Evolutionary conservation across 2,329 filamentous ascomycete genomes (phyloP), one percentile per base, ranked within the genome.

Genomic region (Pseudopyricularia javanii): DNA sequence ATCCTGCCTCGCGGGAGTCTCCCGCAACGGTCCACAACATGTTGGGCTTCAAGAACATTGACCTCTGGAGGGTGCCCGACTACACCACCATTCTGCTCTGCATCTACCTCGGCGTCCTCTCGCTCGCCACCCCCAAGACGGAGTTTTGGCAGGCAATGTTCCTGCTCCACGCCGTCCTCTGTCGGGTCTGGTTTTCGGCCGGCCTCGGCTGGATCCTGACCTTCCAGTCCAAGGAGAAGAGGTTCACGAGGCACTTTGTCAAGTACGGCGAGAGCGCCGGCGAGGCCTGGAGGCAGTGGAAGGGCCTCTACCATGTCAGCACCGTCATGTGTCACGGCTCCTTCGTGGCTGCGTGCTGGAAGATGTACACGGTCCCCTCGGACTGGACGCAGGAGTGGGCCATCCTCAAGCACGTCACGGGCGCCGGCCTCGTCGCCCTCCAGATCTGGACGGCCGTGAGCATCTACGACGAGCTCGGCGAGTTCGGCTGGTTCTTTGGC

Each of bases 401-500:
- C 4, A 74, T 94, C 22, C 77, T 98, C 55, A 86, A 90, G 64
- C 93, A 97, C 63, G 87, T 96, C 26, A 65, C 97, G 33, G 93
- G 93, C 45, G 74, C 79, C 50, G 81, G 86, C 51, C 74, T 97
- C 57, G 82, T 97, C 55, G 83, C 86, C 11, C 76, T 98, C 50
- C 93, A 98, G 63, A 69, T 94, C 17, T 98, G 93, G 93, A 95
- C 91, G 1, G 85, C 89, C 2, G 75, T 87, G 58, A 96, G 90
- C 66, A 91, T 97, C 59, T 95, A 97, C 66, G 90, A 96, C 50
- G 94, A 89, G 2, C 80, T 98, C 0, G 93, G 93, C 54, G 93
- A 98, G 64, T 98, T 97, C 62, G 93, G 93, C 61, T 98, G 91
- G 91, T 97, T 97, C 74, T 97, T 91, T 63, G 93, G 93, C 17